Evolutionary conservation across 1,139 yeast species (phyloP), one percentile per base, ranked within the genome.

Genomic region (Blastobotrys elegans): DNA sequence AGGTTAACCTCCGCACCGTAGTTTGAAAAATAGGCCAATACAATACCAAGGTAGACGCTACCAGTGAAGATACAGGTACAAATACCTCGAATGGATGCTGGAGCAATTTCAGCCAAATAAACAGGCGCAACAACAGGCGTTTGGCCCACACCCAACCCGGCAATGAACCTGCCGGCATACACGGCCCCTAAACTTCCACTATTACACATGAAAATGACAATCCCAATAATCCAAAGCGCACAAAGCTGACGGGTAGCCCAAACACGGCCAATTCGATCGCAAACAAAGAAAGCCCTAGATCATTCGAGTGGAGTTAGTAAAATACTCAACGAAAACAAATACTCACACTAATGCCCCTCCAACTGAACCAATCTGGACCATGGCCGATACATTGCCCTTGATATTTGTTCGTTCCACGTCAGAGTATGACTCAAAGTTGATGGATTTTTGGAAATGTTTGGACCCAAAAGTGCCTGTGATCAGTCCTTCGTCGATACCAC

Each of bases 71-170:
- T 63, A 57, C 77, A 73, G 30, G 69, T 69, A 48, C 76, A 70
- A 49, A 74, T 59, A 31, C 82, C 83, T 62, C 83, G 70, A 49
- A 77, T 73, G 21, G 73, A 66, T 52, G 70, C 68, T 5, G 83
- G 83, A 10, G 81, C 71, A 38, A 75, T 72, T 59, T 78, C 83
- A 2, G 79, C 70, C 43, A 76, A 62, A 57, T 75, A 76, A 39
- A 76, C 66, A 10, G 83, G 83, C n/a, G 80, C 82, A 49, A 76
- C 72, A 18, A 79, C 75, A 10, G 78, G 71, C n/a, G 82, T 76
- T 55, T 76, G 77, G 13, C 83, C 83, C 44, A 78, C 67, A 8
- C 79, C 79, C n/a, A 35, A 21, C 13, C 45, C 45, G 2, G 45
- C 45, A 14, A 43, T 20, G n/a, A n/a, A n/a, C n/a, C n/a, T n/a